phyloP scores from a whole-genome alignment of 257 asterid species.

The Scutellaria galericulata region DNA sequence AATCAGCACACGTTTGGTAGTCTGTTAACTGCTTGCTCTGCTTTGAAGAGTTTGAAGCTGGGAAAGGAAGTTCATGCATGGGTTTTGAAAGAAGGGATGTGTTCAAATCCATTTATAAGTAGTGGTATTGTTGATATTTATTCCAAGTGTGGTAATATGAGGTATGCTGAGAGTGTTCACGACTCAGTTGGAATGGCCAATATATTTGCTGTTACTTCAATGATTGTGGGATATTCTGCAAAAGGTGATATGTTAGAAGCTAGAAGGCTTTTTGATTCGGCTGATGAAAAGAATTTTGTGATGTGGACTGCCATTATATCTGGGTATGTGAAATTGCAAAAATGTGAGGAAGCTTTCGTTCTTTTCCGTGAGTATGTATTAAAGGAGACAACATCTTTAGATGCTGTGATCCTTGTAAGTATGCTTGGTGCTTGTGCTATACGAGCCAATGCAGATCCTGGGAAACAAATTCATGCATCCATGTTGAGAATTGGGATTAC shows the following conservation, averaged over 20 bases:
- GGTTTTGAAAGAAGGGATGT: conserved; percentile 65
- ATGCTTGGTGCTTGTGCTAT: conserved; percentile 70
- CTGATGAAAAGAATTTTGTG: conserved; percentile 61
- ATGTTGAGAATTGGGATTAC: conserved; percentile 49
- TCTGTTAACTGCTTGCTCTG: conserved; percentile 65
- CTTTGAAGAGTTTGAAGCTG: conserved; percentile 58
- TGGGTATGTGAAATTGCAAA: conserved; percentile 67
- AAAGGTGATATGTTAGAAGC: conserved; percentile 68
- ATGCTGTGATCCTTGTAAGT: conserved; percentile 63
- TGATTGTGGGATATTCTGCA: conserved; percentile 78
- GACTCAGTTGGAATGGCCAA: conserved; percentile 43
- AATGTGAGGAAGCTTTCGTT: conserved; percentile 64
- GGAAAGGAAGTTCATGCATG: conserved; percentile 83
- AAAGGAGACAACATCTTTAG: conserved; percentile 41
- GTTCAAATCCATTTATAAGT: conserved; percentile 62
- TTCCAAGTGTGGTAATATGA: conserved; percentile 69
- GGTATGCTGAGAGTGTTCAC: conserved; percentile 58
- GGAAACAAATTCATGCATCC: conserved; percentile 81
- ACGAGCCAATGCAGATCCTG: conserved; percentile 63
- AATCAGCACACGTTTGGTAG: conserved; percentile 69
- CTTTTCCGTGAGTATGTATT: conserved; percentile 63
- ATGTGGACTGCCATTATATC: conserved; percentile 78
- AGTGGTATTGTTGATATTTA: conserved; percentile 80
- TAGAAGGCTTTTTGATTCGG: conserved; percentile 63
- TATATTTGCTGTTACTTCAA: conserved; percentile 57